Evolutionary conservation across 2,329 filamentous ascomycete genomes (phyloP), one percentile per base, ranked within the genome.

Genomic region (Cladosporium sp.): DNA sequence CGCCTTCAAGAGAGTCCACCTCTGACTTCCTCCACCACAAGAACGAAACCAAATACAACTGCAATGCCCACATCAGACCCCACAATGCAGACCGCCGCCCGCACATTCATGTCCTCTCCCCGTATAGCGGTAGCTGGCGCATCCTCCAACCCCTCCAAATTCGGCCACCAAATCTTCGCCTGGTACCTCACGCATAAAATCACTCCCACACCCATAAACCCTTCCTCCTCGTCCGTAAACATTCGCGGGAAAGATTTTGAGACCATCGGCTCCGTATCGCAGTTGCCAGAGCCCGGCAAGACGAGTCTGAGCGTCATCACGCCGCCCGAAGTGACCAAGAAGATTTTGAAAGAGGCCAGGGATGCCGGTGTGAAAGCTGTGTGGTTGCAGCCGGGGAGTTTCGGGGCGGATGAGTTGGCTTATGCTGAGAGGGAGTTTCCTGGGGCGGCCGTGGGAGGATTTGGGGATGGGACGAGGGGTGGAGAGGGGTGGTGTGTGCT

Each of bases 341-440:
- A 85, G 66, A 78, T 95, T 7, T 77, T 97, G 39, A 79, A 85
- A 61, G 89, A 96, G 72, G 94, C 93, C 0, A 89, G 86, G 72
- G 78, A 82, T 57, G 78, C 88, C 10, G 87, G 91, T 3, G 77
- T 96, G 44, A 81, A 83, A 17, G 82, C 89, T 24, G 86, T 96
- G 4, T 96, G 90, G 89, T 76, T 97, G 63, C 94, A 97, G 75
- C 94, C 94, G 0, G 94, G 93, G 1, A 92, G 85, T 15, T 97
- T 89, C 70, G 86, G 96, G 70, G 83, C 89, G 52, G 83, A 85
- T 58, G 88, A 91, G 20, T 70, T 96, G 61, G 76, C 81, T 39
- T 91, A 83, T 72, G 91, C 90, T 3, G 77, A 80, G 60, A 77
- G 76, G 45, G 81, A 88, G 62, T 96, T 94, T 66, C 71, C 70